Base-by-base conservation (phyloP, 1,284 basidiomycete genomes). In the Waitea zeae region DNA sequence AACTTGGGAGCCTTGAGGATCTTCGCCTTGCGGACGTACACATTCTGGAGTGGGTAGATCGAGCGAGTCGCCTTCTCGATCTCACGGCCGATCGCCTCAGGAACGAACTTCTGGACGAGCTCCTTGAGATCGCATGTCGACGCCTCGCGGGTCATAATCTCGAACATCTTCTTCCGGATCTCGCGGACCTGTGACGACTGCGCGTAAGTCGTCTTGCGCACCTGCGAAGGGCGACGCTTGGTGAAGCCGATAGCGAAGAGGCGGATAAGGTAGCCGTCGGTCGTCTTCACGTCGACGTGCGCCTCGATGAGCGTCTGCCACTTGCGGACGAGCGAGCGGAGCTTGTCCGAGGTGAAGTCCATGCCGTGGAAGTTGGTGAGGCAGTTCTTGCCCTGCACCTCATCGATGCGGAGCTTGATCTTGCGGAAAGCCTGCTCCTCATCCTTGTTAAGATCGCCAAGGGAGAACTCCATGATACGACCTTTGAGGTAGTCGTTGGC, bases 281-380 rank as follows among this genome's bases (percentile, higher is more conserved):
- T 95, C 45, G 95, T 99, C 70, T 90, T 92, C 53, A 99, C 88
- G 57, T 99, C 95, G 57, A 96, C 86, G 59, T 92, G 83, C 36
- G 93, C 93, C 69, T 99, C 93, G 53, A 99, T 92, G 53, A 98
- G 82, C 27, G 90, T 79, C 66, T 98, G 95, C 95, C 95, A 99
- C 68, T 98, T 99, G 60, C 93, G 89, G 49, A 98, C 95, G 51
- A 99, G 89, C 39, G 95, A 98, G 45, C 95, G 90, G 47, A 98
- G 80, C 68, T 98, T 98, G 80, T 99, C 95, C 44, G 90, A 95
- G 44, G 95, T 98, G 69, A 99, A 97, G 69, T 95, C 88, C 95
- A 99, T 98, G 57, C 93, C 95, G 67, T 93, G 84, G 83, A 99
- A 99, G 66, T 93, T 96, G 60, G 95, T 97, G 39, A 98, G 73